These are phyloP conservation scores for Populus deltoides DNA, from an alignment of 345 rosid genomes.

Conservation along the genomic window DNA sequence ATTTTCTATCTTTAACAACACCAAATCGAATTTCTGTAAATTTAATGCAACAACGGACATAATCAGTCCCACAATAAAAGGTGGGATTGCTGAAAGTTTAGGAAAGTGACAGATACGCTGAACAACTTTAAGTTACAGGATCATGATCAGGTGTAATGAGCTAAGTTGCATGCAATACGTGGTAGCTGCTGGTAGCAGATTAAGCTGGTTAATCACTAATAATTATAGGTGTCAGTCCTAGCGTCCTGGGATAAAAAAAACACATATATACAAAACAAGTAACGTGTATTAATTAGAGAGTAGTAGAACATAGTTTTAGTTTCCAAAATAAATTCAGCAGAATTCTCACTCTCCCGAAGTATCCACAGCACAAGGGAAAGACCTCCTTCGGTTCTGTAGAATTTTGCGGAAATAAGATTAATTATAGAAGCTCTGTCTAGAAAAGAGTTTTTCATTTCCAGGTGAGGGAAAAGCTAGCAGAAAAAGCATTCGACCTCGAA, in stretches of 20 bases:
- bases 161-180: no score
- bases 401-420: constrained; percentile 17
- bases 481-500: not conserved
- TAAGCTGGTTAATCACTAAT: no score
- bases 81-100: not conserved
- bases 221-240: no score
- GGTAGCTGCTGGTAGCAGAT: no score
- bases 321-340: not conserved
- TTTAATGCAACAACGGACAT: not conserved
- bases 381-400: not conserved
- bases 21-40: not conserved
- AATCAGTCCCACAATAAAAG: not conserved
- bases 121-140: not conserved
- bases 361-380: constrained; percentile 5
- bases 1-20: not conserved
- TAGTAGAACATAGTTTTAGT: not conserved
- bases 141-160: no score
- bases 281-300: no score
- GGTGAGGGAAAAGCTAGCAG: not conserved
- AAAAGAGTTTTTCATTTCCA: not conserved
- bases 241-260: no score
- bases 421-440: not conserved
- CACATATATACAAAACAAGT: no score
- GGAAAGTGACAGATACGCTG: not conserved
- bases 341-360: not conserved